Base-by-base conservation (phyloP, 768 basidiomycete species). In the Xerocomellus intermedius region DNA sequence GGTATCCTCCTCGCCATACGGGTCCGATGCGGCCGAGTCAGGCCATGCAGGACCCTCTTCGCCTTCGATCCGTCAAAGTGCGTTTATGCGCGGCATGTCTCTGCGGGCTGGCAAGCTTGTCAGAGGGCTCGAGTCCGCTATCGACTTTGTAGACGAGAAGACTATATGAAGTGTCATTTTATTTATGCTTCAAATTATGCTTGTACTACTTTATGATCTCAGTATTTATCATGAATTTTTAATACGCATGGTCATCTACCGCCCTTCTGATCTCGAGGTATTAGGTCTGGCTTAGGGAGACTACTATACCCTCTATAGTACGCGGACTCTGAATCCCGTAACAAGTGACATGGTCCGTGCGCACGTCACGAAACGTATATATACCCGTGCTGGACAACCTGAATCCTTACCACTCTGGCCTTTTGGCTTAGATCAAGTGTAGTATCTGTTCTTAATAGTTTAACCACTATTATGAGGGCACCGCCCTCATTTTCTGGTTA, bases 381-480 rank as follows among this genome's bases (percentile, higher is more conserved):
- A 64, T 28, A 45, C 45, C 21, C 3, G 0, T 4, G 17, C 3
- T 8, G 4, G 33, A 41, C 50, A 1, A 0, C 0, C 0, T 2
- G 26, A n/a, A 45, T 61, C 63, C 33, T 64, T 50, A 59, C 61
- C 60, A 65, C 57, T 61, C 59, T 69, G 80, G 81, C 81, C 80
- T 81, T 79, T 81, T 82, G 82, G 82, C 82, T 83, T 82, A 82
- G 82, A 83, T 83, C 81, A 83, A 83, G 82, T 82, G 82, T 83
- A 82, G 82, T 83, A 83, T 83, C 82, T 83, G 82, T 82, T 82
- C 81, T 82, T 81, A 76, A 77, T 76, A 82, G 79, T 74, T 60
- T 72, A 80, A 70, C 79, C 77, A 78, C 79, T 80, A 79, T 80
- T 79, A 80, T 79, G 77, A 69, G 68, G 74, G 77, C 79, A 81